Conservation (phyloP, 106 monocot species). For the Phalaenopsis equestris region DNA sequence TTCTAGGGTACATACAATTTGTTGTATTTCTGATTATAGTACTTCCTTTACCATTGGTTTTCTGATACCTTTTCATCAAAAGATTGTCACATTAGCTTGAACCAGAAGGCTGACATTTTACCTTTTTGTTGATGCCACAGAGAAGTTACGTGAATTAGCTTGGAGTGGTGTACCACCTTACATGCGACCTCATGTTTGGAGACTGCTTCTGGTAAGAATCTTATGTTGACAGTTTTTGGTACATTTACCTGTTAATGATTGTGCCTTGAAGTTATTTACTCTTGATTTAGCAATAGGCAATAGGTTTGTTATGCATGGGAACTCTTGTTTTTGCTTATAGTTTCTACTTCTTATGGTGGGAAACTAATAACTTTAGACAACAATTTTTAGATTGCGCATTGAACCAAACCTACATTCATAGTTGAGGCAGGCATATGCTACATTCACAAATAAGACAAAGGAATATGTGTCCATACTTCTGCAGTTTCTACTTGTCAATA, state of each 20-base stretch:
- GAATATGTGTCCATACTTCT: background rate
- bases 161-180: conserved; percentile 96
- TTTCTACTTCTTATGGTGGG: background rate
- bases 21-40: background rate
- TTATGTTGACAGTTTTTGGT: background rate
- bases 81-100: background rate
- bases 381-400: background rate
- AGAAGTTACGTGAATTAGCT: conserved; percentile 83
- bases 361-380: background rate
- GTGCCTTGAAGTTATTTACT: background rate
- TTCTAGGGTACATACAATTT: background rate
- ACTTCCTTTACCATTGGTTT: background rate
- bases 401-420: background rate
- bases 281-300: background rate
- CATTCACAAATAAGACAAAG: background rate
- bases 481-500: background rate
- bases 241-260: background rate
- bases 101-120: background rate
- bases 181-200: conserved; percentile 95
- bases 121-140: conserved; percentile 25
- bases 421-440: background rate
- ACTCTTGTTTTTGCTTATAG: background rate
- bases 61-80: conserved; percentile 1
- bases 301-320: background rate
- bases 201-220: conserved; percentile 67